phyloP scores from a whole-genome alignment of 2,329 filamentous ascomycete species.

The Drechslerella stenobrocha region DNA sequence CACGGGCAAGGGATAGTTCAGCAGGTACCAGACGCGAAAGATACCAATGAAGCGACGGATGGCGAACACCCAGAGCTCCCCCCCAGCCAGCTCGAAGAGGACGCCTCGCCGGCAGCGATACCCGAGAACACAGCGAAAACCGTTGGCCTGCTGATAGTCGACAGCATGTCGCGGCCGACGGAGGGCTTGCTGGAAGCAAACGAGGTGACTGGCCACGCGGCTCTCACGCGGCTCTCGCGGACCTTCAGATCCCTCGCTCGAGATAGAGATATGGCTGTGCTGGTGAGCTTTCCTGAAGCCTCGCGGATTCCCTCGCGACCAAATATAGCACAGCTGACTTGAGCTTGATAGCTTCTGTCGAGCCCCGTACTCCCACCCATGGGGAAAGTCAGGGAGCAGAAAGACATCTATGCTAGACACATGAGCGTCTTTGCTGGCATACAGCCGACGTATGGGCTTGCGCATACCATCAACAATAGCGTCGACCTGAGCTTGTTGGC shows the following conservation, averaged over 20 bases:
- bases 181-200: slow-evolving; percentile 19
- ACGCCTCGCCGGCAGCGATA: not conserved
- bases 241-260: slow-evolving; percentile 21
- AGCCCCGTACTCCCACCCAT: slow-evolving; percentile 3
- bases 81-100: not conserved
- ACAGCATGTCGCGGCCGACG: slow-evolving; percentile 35
- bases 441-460: slow-evolving; percentile 17
- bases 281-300: slow-evolving; percentile 14
- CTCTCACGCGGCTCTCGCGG: slow-evolving; percentile 12
- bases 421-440: slow-evolving; percentile 32
- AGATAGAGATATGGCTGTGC: slow-evolving; percentile 23
- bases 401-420: slow-evolving; percentile 13
- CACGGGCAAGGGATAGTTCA: not conserved
- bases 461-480: slow-evolving; percentile 11
- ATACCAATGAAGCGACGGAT: too few species aligned
- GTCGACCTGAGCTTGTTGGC: slow-evolving; percentile 25
- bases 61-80: not conserved
- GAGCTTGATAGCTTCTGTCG: slow-evolving; percentile 22
- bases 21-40: not conserved
- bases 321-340: not conserved
- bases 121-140: not conserved
- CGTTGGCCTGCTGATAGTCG: slow-evolving; percentile 27
- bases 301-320: too few species aligned
- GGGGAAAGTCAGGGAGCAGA: slow-evolving; percentile 12
- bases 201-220: slow-evolving; percentile 18